These are phyloP conservation scores for Xanthoconium stramineum DNA, from an alignment of 768 basidiomycete genomes.

Conservation along the genomic window DNA sequence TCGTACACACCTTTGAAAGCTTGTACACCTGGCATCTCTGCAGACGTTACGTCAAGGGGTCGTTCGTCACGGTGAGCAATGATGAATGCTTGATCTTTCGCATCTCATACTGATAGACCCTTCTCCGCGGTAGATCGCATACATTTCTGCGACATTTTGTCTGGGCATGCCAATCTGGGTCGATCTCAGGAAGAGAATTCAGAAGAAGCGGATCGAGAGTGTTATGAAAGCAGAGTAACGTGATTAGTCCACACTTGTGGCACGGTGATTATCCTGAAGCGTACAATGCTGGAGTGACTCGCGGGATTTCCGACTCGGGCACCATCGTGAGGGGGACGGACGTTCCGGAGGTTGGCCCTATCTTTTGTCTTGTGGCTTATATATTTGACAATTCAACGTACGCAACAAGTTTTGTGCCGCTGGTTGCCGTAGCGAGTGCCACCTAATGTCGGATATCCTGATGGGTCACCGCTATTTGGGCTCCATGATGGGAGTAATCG, in stretches of 20 bases:
- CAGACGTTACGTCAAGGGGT: conserved; percentile 22
- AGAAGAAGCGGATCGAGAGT: conserved; percentile 69
- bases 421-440: too few species aligned
- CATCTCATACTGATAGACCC: not conserved
- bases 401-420: too few species aligned
- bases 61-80: conserved; percentile 18
- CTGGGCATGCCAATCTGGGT: conserved; percentile 55
- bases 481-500: too few species aligned
- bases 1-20: conserved; percentile 23
- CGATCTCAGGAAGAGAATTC: conserved; percentile 56
- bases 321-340: too few species aligned
- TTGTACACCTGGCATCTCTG: conserved; percentile 32
- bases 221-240: conserved; percentile 69
- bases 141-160: conserved; percentile 48
- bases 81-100: not conserved
- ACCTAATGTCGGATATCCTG: too few species aligned
- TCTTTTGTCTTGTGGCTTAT: too few species aligned
- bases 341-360: too few species aligned
- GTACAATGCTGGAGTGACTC: too few species aligned
- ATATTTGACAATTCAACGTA: too few species aligned
- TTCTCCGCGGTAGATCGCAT: conserved; percentile 40
- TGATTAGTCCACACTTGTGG: not conserved
- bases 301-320: not conserved
- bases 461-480: not conserved
- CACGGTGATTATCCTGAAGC: not conserved